These are phyloP conservation scores for Xylaria scruposa DNA, from an alignment of 495 filamentous ascomycete genomes.

Conservation along the genomic window DNA sequence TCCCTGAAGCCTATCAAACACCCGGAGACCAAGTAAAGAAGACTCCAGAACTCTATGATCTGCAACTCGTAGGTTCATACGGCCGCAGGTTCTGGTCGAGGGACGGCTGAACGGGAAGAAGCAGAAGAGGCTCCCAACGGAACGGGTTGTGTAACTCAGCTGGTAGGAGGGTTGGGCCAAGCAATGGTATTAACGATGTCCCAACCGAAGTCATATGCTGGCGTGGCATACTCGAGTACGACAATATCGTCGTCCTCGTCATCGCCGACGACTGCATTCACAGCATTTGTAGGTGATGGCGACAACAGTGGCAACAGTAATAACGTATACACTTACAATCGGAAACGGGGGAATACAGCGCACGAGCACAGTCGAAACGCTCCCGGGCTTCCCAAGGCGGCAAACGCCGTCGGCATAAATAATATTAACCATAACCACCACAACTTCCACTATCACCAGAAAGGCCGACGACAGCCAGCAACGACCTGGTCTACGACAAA, in stretches of 20 bases:
- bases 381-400: neutral
- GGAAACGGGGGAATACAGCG: neutral
- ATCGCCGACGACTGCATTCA: slow-evolving; percentile 2
- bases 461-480: slow-evolving; percentile 3
- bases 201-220: neutral
- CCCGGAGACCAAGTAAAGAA: neutral
- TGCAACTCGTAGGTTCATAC: neutral
- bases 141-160: neutral
- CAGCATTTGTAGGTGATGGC: slow-evolving; percentile 16
- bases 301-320: neutral
- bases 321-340: slow-evolving; percentile 12
- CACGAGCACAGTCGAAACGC: slow-evolving; percentile 4
- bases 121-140: neutral
- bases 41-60: neutral
- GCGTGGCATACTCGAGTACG: slow-evolving; percentile 12
- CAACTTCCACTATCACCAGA: slow-evolving; percentile 23
- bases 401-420: slow-evolving; percentile 4
- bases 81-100: neutral
- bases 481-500: neutral
- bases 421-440: neutral
- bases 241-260: neutral
- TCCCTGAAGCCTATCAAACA: slow-evolving; percentile 16
- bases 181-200: slow-evolving; percentile 10
- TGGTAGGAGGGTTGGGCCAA: neutral
- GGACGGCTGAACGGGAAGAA: slow-evolving; percentile 7